phyloP scores from a whole-genome alignment of 2,329 filamentous ascomycete species.

The Botrytis aclada region DNA sequence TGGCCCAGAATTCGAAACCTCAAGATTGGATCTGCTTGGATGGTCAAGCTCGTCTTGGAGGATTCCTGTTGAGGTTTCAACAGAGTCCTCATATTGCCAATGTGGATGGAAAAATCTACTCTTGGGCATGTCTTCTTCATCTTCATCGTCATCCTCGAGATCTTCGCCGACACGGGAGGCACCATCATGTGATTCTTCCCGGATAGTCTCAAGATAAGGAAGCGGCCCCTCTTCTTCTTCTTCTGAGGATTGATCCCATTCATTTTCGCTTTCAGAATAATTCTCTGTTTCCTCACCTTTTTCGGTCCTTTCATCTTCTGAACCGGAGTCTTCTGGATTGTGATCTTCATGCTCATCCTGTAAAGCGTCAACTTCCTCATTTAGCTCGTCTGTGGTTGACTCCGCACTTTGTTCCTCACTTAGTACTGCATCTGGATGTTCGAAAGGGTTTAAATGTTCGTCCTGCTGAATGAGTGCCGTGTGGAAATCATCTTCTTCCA shows the following conservation, averaged over 20 bases:
- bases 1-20: background rate
- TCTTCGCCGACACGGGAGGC: background rate
- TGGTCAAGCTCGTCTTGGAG: background rate
- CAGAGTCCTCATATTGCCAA: background rate
- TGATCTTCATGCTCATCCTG: background rate
- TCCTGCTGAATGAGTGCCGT: background rate
- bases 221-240: background rate
- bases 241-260: background rate
- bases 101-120: slow-evolving; percentile 14
- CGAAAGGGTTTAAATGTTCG: background rate
- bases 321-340: background rate
- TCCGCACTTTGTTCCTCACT: background rate
- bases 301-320: background rate
- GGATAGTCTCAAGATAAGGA: slow-evolving; percentile 16
- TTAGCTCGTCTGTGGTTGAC: background rate
- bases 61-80: background rate
- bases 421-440: background rate
- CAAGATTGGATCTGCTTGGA: background rate
- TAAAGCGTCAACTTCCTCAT: background rate
- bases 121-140: background rate
- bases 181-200: slow-evolving; percentile 5
- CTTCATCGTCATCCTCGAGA: background rate
- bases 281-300: background rate
- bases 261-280: background rate
- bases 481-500: background rate